These are phyloP conservation scores for Saccharomyces hybrid DNA, from an alignment of 1,139 yeast species.

Conservation along the genomic window DNA sequence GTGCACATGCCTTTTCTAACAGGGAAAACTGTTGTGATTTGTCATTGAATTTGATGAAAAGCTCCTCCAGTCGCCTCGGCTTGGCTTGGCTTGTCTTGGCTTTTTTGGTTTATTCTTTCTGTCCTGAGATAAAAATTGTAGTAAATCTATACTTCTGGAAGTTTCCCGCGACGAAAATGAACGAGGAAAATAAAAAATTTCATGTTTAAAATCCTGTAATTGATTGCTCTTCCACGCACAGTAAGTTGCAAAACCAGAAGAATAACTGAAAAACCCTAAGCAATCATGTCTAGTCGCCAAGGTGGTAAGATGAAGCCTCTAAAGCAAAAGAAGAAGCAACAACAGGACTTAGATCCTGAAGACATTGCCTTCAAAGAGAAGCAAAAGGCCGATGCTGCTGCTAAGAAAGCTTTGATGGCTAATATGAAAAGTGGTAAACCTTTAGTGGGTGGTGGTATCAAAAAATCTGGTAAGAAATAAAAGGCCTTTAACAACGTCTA, in stretches of 20 bases:
- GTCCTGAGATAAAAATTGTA: background rate
- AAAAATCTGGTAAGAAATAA: constrained; percentile 70
- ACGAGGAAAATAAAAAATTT: background rate
- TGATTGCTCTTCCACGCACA: background rate
- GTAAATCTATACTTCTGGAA: background rate
- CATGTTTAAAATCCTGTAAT: background rate
- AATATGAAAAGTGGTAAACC: constrained; percentile 90
- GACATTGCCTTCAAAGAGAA: constrained; percentile 86
- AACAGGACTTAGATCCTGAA: constrained; percentile 70
- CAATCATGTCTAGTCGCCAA: constrained; percentile 60
- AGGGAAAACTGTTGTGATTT: background rate
- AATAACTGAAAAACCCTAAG: background rate
- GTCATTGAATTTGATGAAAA: background rate
- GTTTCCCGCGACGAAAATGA: background rate
- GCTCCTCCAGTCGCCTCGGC: background rate
- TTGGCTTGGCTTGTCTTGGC: background rate
- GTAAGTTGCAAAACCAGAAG: background rate
- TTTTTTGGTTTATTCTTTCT: background rate
- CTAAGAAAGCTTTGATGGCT: constrained; percentile 82
- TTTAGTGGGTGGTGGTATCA: constrained; percentile 86
- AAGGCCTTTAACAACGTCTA: background rate
- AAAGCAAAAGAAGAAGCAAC: constrained; percentile 63
- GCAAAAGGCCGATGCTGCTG: constrained; percentile 91
- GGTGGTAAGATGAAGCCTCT: constrained; percentile 51
- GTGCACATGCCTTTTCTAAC: background rate